Percentiles rank a stretch among this genome's conserved stretches.
Conservation (phyloP, 768 basidiomycete species). For the Lentinus tigrinus region DNA sequence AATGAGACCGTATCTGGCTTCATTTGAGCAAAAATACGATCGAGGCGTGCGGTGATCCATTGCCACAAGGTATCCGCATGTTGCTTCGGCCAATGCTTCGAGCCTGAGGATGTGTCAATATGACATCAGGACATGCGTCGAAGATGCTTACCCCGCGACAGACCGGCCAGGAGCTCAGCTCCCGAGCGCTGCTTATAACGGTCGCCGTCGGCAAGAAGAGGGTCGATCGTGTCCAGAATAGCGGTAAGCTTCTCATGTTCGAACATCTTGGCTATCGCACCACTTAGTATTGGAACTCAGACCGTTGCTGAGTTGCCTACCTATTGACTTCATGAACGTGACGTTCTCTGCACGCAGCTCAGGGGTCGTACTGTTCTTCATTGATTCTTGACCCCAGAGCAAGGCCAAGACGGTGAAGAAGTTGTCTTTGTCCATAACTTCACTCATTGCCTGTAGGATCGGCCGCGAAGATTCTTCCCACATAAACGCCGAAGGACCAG, state of each 20-base stretch:
- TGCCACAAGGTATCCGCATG: conserved; percentile 59
- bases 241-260: conserved; percentile 51
- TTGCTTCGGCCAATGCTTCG: conserved; percentile 78
- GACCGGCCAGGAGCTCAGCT: conserved; percentile 69
- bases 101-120: conserved; percentile 43
- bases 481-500: conserved; percentile 36
- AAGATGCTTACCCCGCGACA: conserved; percentile 62
- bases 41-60: conserved; percentile 65
- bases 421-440: conserved; percentile 42
- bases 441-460: conserved; percentile 50
- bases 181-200: conserved; percentile 87
- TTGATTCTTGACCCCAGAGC: conserved; percentile 83
- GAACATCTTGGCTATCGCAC: conserved; percentile 63
- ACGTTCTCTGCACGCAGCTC: conserved; percentile 59
- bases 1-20: conserved; percentile 81
- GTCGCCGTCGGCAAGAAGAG: conserved; percentile 61
- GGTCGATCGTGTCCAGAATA: conserved; percentile 56
- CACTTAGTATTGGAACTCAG: conserved; percentile 6
- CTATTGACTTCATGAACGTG: conserved; percentile 47
- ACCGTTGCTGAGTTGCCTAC: conserved; percentile 27
- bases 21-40: conserved; percentile 67
- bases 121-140: conserved; percentile 5
- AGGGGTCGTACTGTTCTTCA: conserved; percentile 46
- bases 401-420: conserved; percentile 62
- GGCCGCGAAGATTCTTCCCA: conserved; percentile 59